Conservation (phyloP, 345 rosid species). For the Dipteronia sinensis region DNA sequence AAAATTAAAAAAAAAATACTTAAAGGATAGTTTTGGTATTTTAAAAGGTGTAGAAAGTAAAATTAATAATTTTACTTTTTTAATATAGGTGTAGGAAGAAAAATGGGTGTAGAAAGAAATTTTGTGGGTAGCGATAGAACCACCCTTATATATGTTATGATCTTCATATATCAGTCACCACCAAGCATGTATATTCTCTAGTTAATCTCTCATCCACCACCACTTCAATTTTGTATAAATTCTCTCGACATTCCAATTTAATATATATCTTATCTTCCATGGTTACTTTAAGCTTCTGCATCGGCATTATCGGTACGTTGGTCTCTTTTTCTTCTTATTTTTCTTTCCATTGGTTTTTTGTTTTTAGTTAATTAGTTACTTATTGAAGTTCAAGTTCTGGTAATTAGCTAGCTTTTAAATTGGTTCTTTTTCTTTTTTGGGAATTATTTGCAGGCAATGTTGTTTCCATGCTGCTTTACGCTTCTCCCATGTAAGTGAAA, state of each 20-base stretch:
- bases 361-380: background rate
- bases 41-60: too few species aligned
- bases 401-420: background rate
- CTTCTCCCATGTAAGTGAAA: conserved; percentile 62
- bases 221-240: background rate
- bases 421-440: background rate
- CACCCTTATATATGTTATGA: too few species aligned
- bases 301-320: conserved; percentile 58
- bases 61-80: too few species aligned
- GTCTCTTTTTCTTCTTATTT: background rate
- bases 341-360: too few species aligned
- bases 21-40: too few species aligned
- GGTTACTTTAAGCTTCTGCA: conserved; percentile 46
- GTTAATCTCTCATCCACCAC: background rate
- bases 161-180: too few species aligned
- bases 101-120: too few species aligned
- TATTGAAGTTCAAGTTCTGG: too few species aligned
- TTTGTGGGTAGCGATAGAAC: too few species aligned
- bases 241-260: background rate
- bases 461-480: conserved; percentile 52
- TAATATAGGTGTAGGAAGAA: too few species aligned
- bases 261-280: conserved; percentile 24
- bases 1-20: too few species aligned
- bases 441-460: conserved; percentile 45
- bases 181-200: too few species aligned